Conservation (phyloP, 1,284 basidiomycete genomes). For the Clitocybe nebularis region DNA sequence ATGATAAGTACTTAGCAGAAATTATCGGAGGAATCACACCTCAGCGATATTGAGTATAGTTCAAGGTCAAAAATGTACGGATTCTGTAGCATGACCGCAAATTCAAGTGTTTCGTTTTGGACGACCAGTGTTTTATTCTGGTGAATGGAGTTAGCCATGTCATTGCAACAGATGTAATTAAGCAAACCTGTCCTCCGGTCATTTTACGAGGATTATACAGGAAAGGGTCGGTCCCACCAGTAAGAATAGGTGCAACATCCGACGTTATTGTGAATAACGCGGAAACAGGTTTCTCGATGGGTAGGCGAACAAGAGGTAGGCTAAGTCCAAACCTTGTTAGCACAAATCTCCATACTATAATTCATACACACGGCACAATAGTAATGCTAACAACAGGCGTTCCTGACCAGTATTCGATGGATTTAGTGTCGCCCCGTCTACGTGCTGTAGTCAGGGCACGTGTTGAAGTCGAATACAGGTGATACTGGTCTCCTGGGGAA, state of each 20-base stretch:
- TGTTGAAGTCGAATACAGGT: constrained; percentile 69
- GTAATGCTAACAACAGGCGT: constrained; percentile 78
- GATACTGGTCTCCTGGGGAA: constrained; percentile 68
- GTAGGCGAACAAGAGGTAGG: constrained; percentile 65
- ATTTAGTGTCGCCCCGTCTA: constrained; percentile 68
- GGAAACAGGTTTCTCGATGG: constrained; percentile 69
- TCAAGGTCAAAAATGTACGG: constrained; percentile 91
- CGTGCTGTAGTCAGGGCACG: constrained; percentile 69
- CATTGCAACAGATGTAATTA: neutral
- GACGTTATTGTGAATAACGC: constrained; percentile 41
- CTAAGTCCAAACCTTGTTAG: constrained; percentile 34
- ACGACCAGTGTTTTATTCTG: constrained; percentile 68
- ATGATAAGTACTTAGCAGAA: constrained; percentile 15
- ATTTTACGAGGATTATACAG: constrained; percentile 82
- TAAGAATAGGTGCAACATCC: constrained; percentile 43
- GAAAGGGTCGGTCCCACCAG: constrained; percentile 71
- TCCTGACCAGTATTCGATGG: constrained; percentile 81
- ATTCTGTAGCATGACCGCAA: constrained; percentile 84
- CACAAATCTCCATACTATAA: constrained; percentile 5
- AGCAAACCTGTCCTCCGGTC: constrained; percentile 52
- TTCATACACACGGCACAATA: constrained; percentile 59
- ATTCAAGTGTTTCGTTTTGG: constrained; percentile 79
- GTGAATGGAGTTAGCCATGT: neutral
- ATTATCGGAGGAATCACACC: constrained; percentile 39
- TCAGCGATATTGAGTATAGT: constrained; percentile 74